Evolutionary conservation across 2,329 filamentous ascomycete species (phyloP).

Genomic region (Penicillium expansum): DNA sequence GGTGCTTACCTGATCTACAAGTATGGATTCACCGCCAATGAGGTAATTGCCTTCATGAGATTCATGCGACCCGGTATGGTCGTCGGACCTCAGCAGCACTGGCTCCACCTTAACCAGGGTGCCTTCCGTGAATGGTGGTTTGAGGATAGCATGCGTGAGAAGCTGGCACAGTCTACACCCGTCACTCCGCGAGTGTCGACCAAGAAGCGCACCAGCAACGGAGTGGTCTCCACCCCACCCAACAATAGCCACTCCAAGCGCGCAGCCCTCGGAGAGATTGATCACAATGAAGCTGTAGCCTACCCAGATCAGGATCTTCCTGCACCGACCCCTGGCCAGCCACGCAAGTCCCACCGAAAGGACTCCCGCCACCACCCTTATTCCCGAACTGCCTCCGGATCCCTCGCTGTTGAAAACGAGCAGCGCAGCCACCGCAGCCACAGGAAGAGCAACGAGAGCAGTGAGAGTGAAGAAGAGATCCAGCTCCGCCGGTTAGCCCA

Average conservation of each 20-base stretch:
- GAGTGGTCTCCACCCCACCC: slow-evolving; percentile 77
- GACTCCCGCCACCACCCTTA: slow-evolving; percentile 74
- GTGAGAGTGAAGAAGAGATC: slow-evolving; percentile 78
- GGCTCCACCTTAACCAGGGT: slow-evolving; percentile 95
- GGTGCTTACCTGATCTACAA: slow-evolving; percentile 97
- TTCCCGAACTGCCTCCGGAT: slow-evolving; percentile 54
- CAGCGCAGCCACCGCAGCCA: slow-evolving; percentile 51
- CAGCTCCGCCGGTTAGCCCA: slow-evolving; percentile 72
- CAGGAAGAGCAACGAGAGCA: slow-evolving; percentile 56
- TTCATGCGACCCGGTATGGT: slow-evolving; percentile 99
- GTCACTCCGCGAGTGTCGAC: slow-evolving; percentile 56
- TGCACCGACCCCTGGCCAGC: slow-evolving; percentile 91
- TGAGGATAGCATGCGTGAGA: slow-evolving; percentile 75
- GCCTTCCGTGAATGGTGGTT: slow-evolving; percentile 98
- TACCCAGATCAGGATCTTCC: slow-evolving; percentile 78
- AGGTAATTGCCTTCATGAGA: slow-evolving; percentile 96
- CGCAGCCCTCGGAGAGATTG: slow-evolving; percentile 89
- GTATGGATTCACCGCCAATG: slow-evolving; percentile 94
- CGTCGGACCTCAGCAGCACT: slow-evolving; percentile 96
- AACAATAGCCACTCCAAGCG: slow-evolving; percentile 73
- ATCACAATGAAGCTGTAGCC: slow-evolving; percentile 65
- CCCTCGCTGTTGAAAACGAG: slow-evolving; percentile 40
- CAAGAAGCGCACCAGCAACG: slow-evolving; percentile 62
- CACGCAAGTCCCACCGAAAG: slow-evolving; percentile 78
- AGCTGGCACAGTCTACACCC: slow-evolving; percentile 65